Percentiles rank a stretch among this genome's conserved stretches.
phyloP scores from a whole-genome alignment of 352 stramenopile species.

The Phytophthora lateralis region DNA sequence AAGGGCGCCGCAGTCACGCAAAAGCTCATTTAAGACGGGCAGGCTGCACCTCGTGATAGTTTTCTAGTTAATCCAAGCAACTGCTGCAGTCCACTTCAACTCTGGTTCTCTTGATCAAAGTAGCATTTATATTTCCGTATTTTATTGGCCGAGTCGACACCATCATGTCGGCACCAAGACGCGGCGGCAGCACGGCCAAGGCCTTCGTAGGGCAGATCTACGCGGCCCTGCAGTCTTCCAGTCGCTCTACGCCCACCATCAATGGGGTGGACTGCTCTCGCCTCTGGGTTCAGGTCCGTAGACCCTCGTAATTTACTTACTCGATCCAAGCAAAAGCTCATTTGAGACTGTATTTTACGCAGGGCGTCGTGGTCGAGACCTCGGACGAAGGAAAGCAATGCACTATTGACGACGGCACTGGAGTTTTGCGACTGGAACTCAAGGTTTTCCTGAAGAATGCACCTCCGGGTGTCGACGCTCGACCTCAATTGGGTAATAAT shows the following conservation, averaged over 20 bases:
- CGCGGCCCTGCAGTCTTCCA: constrained; percentile 40
- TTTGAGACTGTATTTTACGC: not conserved
- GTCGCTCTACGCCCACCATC: constrained; percentile 50
- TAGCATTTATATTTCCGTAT: constrained; percentile 6
- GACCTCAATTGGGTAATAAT: constrained; percentile 41
- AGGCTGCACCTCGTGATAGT: constrained; percentile 1
- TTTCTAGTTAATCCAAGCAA: not conserved
- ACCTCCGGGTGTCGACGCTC: constrained; percentile 47
- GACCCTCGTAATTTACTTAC: not conserved
- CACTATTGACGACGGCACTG: constrained; percentile 80
- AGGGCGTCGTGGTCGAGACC: constrained; percentile 63
- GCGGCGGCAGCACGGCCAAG: constrained; percentile 48
- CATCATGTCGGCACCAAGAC: constrained; percentile 7
- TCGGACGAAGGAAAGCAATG: constrained; percentile 44
- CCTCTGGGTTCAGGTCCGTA: constrained; percentile 74
- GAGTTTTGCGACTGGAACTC: constrained; percentile 61
- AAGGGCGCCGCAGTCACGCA: constrained; percentile 92
- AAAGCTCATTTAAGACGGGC: constrained; percentile 79
- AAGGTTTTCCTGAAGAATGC: constrained; percentile 70
- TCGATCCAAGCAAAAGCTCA: not conserved
- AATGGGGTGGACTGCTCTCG: constrained; percentile 67
- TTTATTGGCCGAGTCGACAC: constrained; percentile 5
- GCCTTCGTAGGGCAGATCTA: constrained; percentile 67
- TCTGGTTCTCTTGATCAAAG: constrained; percentile 2
- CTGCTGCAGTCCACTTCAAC: constrained; percentile 1